phyloP scores from a whole-genome alignment of 306 rosid species.

The Malus sieversii region DNA sequence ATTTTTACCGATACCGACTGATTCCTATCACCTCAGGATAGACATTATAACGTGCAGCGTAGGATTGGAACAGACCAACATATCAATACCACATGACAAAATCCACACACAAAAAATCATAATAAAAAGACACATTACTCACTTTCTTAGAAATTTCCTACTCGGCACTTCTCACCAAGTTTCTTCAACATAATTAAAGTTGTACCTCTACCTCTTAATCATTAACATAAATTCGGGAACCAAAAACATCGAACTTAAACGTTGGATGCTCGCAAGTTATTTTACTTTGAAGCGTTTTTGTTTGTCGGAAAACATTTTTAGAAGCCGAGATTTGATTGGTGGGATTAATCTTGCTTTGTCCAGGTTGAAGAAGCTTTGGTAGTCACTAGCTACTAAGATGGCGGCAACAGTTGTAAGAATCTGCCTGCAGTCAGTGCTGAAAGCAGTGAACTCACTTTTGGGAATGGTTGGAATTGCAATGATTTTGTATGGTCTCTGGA shows the following conservation, averaged over 20 bases:
- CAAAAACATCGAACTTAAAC: neutral
- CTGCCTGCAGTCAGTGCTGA: conserved; percentile 22
- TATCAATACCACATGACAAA: neutral
- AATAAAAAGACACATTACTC: neutral
- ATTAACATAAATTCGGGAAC: neutral
- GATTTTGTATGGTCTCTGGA: conserved; percentile 27
- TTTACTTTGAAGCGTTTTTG: neutral
- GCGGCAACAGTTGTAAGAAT: conserved; percentile 5
- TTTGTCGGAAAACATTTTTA: neutral
- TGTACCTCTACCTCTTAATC: neutral
- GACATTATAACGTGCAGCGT: neutral
- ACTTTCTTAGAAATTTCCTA: conserved; percentile 23
- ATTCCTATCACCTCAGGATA: no score
- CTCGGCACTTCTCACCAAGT: neutral
- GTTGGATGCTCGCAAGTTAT: neutral
- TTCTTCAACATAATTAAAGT: neutral
- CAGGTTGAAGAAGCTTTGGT: neutral
- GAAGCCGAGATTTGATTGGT: neutral
- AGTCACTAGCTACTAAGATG: neutral
- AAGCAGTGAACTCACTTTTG: conserved; percentile 24
- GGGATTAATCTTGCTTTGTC: neutral
- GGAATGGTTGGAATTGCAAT: conserved; percentile 40
- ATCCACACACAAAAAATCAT: neutral
- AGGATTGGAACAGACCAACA: neutral
- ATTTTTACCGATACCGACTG: no score